Evolutionary conservation across 2,329 filamentous ascomycete species (phyloP), one percentile per base, ranked within the genome.

Genomic region (Simplicillium aogashimaense): DNA sequence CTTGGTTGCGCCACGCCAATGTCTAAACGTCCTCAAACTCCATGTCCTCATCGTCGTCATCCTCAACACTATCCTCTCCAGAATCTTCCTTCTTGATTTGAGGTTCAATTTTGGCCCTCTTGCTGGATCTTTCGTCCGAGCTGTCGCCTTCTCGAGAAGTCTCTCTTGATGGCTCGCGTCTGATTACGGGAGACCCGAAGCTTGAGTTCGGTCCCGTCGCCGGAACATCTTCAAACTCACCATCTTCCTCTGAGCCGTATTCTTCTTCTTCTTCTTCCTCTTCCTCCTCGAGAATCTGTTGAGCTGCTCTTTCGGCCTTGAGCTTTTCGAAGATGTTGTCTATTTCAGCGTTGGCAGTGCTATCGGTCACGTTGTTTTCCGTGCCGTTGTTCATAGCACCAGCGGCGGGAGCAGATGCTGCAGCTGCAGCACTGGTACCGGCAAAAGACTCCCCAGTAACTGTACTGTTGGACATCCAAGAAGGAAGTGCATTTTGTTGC

Each of bases 401-500:
- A 20, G 68, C 65, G 43, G 65, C 59, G 15, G 63, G 61, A 16
- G 57, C 49, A 44, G 54, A 39, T 3, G 43, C 17, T 13, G 38
- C 37, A 10, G 44, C 47, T 18, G 48, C 58, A 11, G 43, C 49
- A 14, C 44, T 29, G 1, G 29, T 29, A 5, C 51, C 63, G 32
- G 65, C 60, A 56, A 76, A 83, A n/a, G 74, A 72, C 43, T 78
- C 70, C 38, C 77, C 76, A 4, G 70, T 78, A 36, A 86, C 73
- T 2, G 81, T 86, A 46, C 79, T 83, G 42, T 81, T 74, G 1
- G 78, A 76, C 62, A 86, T 83, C 80, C 83, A 86, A 8, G 70
- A 64, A 2, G 83, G 83, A 44, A 87, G 60, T 7, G 76, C 78
- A 53, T 87, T 87, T 53, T 85, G 78, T 48, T 70, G 66, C 2